Conservation (phyloP, 148 eudicot genomes). For the Camellia granthamiana region DNA sequence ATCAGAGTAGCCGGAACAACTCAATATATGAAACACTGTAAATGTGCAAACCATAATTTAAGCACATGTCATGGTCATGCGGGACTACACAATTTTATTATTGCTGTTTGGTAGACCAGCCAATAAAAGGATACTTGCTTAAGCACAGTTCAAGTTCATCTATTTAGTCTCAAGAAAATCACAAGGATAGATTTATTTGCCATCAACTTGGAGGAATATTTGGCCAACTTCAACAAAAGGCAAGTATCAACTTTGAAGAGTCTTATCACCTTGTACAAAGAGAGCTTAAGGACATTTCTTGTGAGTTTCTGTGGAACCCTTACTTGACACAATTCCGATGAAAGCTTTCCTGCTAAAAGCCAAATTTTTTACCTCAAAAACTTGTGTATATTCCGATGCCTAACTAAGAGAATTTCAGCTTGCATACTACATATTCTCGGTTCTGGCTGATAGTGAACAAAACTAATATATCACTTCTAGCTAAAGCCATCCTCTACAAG, state of each 20-base stretch:
- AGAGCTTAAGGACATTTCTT: neutral
- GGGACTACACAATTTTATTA: neutral
- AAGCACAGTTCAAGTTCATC: neutral
- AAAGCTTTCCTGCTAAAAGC: neutral
- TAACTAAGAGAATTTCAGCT: neutral
- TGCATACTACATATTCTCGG: neutral
- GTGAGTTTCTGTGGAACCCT: neutral
- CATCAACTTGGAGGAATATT: conserved; percentile 3
- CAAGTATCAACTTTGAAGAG: neutral
- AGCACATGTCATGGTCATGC: neutral
- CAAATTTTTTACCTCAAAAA: neutral
- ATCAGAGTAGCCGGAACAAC: neutral
- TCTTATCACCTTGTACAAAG: neutral
- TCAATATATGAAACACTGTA: neutral
- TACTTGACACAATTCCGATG: neutral
- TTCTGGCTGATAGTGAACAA: too few relatives aligned
- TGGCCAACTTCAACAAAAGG: neutral
- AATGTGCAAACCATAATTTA: neutral
- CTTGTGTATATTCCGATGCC: neutral
- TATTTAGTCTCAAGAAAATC: neutral
- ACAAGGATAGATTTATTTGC: neutral
- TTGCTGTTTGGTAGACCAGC: neutral
- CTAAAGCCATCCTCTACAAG: neutral
- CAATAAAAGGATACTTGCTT: neutral
- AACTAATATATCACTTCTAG: neutral